A percentile compares a stretch with the other conserved stretches of the same genome.
These are phyloP conservation scores for Chloris gayana DNA, from an alignment of 176 grass and related monocot species.

Conservation along the genomic window DNA sequence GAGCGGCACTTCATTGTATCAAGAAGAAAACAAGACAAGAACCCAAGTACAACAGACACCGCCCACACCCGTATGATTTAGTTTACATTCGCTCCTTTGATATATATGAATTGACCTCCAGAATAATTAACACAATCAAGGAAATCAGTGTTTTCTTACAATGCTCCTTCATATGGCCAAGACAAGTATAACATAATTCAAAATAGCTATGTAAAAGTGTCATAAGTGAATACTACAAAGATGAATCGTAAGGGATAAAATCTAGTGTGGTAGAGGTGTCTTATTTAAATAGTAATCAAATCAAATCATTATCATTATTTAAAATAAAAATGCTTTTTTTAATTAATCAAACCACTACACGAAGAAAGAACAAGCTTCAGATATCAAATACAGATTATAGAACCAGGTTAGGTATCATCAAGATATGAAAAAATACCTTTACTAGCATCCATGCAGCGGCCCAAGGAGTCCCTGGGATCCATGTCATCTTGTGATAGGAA, in stretches of 20 bases:
- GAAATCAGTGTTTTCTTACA: conserved; percentile 9
- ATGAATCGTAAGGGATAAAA: conserved; percentile 22
- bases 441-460: conserved; percentile 81
- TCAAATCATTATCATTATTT: neutral
- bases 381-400: neutral
- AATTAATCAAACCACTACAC: neutral
- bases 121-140: neutral
- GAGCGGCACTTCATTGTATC: too few relatives aligned
- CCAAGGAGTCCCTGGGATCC: conserved; percentile 88
- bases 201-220: conserved; percentile 29
- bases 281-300: neutral
- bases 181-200: neutral
- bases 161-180: conserved; percentile 8
- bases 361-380: neutral
- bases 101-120: neutral
- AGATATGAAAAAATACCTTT: conserved; percentile 64
- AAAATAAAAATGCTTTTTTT: neutral
- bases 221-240: neutral
- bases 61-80: too few relatives aligned
- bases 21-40: too few relatives aligned
- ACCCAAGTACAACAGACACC: too few relatives aligned
- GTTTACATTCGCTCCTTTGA: too few relatives aligned
- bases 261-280: conserved; percentile 17
- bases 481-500: conserved; percentile 99
- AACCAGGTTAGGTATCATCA: conserved; percentile 27